These are phyloP conservation scores for Eutrema yunnanense DNA, from an alignment of 345 rosid species.

Conservation along the genomic window DNA sequence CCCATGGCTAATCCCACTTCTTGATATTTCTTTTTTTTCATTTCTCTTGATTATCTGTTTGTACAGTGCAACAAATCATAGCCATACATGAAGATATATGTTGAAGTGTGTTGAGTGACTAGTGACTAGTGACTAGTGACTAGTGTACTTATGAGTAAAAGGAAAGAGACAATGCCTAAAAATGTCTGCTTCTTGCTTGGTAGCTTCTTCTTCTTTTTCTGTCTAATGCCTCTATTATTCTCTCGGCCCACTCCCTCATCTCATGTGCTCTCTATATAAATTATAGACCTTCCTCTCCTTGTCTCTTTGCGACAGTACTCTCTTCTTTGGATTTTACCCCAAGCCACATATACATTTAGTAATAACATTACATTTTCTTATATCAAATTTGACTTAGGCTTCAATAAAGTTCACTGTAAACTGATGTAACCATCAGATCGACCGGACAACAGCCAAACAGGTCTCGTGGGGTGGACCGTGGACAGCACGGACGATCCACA, in stretches of 20 bases:
- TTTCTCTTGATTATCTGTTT: background rate
- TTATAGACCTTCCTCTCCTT: background rate
- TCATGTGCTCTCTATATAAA: conserved; percentile 15
- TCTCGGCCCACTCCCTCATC: conserved; percentile 10
- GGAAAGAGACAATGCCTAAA: background rate
- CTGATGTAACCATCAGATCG: conserved; percentile 10
- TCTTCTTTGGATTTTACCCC: conserved; percentile 12
- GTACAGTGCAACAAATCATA: too few species aligned
- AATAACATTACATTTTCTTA: background rate
- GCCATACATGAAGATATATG: too few species aligned
- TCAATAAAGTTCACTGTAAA: background rate
- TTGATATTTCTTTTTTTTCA: background rate
- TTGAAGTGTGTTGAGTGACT: too few species aligned
- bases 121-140: background rate
- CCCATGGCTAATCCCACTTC: too few species aligned
- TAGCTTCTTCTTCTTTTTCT: background rate
- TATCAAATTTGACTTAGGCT: background rate
- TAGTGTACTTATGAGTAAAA: background rate
- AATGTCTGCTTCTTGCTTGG: conserved; percentile 12
- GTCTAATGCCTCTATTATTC: conserved; percentile 10
- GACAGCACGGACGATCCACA: conserved; percentile 17
- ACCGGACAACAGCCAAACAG: background rate
- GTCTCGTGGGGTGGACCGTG: conserved; percentile 13
- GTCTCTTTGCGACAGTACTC: conserved; percentile 4
- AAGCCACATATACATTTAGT: background rate